These are phyloP conservation scores for Podospora appendiculata DNA, from an alignment of 495 filamentous ascomycete species.

Conservation along the genomic window DNA sequence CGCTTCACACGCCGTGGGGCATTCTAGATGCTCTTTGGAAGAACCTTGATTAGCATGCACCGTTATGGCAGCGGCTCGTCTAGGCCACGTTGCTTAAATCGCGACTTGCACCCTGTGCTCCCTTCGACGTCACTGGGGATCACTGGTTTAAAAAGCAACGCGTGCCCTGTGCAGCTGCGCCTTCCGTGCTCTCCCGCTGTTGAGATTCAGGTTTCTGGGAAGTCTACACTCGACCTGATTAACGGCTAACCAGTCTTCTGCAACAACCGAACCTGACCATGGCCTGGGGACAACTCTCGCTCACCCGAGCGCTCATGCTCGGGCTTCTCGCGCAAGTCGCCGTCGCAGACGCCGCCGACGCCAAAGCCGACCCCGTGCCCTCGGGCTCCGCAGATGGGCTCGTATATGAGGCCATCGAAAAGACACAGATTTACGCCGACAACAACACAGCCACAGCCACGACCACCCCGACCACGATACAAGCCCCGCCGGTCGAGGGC, in stretches of 20 bases:
- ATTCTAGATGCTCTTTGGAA: constrained; percentile 4
- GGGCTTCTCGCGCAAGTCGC: constrained; percentile 3
- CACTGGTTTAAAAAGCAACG: background rate
- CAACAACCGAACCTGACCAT: constrained; percentile 8
- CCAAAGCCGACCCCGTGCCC: background rate
- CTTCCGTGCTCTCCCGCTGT: background rate
- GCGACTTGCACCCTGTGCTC: background rate
- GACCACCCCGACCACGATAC: background rate
- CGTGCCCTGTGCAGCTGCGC: background rate
- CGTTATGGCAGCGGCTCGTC: background rate
- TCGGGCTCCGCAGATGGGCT: constrained; percentile 12
- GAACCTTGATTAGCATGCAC: background rate
- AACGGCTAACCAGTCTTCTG: too few relatives aligned
- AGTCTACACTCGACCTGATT: too few relatives aligned
- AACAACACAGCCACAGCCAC: constrained; percentile 16
- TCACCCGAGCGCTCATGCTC: constrained; percentile 11
- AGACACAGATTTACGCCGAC: constrained; percentile 13
- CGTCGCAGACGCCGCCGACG: constrained; percentile 5
- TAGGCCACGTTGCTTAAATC: constrained; percentile 21
- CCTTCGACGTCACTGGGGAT: constrained; percentile 3
- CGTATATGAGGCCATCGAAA: constrained; percentile 21
- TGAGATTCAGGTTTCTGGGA: background rate
- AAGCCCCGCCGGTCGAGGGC: constrained; percentile 9
- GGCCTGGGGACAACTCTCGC: constrained; percentile 11
- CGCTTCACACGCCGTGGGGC: background rate